A percentile compares a stretch with the other conserved stretches of the same genome.
phyloP scores from a whole-genome alignment of 1,139 yeast species.

The Suhomyces coccinellae region DNA sequence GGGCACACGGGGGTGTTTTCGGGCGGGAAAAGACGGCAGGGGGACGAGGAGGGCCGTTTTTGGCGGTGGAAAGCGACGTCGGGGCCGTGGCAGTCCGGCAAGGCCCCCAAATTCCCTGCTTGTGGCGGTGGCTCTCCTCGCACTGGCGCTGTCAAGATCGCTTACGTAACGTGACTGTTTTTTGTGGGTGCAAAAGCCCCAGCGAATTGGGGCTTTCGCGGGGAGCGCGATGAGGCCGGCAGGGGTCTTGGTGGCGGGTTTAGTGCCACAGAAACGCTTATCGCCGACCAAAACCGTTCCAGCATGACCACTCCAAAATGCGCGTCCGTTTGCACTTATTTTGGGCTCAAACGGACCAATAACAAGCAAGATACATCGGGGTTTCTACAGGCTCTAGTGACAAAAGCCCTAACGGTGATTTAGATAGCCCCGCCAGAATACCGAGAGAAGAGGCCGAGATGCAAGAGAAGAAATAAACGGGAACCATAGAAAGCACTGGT shows the following conservation, averaged over 20 bases:
- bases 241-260: not conserved
- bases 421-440: too few species aligned
- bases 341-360: not conserved
- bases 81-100: not conserved
- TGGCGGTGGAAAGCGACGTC: not conserved
- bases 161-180: slow-evolving; percentile 10
- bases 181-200: slow-evolving; percentile 4
- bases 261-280: not conserved
- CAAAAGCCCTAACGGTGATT: not conserved
- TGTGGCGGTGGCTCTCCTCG: not conserved
- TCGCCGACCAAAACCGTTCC: too few species aligned
- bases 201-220: too few species aligned
- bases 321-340: not conserved
- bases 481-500: too few species aligned
- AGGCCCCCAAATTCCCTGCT: not conserved
- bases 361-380: not conserved
- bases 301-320: too few species aligned
- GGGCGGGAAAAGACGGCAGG: slow-evolving; percentile 10
- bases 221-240: too few species aligned
- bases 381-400: not conserved
- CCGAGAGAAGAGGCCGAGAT: not conserved
- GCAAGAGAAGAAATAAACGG: not conserved
- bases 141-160: not conserved
- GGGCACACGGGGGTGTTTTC: slow-evolving; percentile 12
- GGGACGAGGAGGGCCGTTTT: not conserved